Percentiles rank a stretch among this genome's conserved stretches.
Conservation (phyloP, 169 alveolate species). For the Cryptosporidium canis region DNA sequence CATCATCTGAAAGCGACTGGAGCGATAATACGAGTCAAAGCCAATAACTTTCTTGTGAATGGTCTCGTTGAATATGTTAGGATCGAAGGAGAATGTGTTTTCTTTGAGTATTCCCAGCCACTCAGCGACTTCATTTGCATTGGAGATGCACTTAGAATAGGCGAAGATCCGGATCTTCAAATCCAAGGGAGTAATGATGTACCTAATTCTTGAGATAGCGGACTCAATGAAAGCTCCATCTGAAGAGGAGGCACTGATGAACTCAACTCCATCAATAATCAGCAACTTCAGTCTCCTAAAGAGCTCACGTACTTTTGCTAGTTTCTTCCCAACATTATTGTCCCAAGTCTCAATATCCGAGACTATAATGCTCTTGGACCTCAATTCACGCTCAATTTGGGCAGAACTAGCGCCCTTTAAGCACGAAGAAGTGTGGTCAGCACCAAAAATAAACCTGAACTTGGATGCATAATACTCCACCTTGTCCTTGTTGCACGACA, state of each 20-base stretch:
- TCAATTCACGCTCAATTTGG: background rate
- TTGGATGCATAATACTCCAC: background rate
- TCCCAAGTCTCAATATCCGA: slow-evolving; percentile 63
- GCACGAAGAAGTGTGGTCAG: background rate
- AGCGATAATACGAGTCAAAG: slow-evolving; percentile 63
- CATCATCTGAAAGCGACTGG: slow-evolving; percentile 49
- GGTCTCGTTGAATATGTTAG: slow-evolving; percentile 14
- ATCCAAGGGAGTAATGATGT: slow-evolving; percentile 43
- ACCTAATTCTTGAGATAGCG: slow-evolving; percentile 48
- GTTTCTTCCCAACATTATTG: slow-evolving; percentile 13
- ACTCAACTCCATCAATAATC: slow-evolving; percentile 31
- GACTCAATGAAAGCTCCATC: slow-evolving; percentile 34
- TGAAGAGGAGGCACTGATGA: background rate
- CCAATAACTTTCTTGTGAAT: slow-evolving; percentile 33
- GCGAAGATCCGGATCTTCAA: slow-evolving; percentile 42
- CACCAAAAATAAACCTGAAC: slow-evolving; percentile 23
- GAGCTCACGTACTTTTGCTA: background rate
- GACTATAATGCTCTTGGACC: slow-evolving; percentile 1
- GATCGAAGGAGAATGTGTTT: slow-evolving; percentile 59
- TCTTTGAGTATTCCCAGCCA: slow-evolving; percentile 61
- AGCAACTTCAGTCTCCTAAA: slow-evolving; percentile 13
- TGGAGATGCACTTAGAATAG: slow-evolving; percentile 60
- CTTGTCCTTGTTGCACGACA: slow-evolving; percentile 34
- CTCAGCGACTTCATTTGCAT: slow-evolving; percentile 63
- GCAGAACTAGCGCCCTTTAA: background rate